Evolutionary conservation across 208 protist species (phyloP).

Genomic region (Balamuthia mandrillaris): DNA sequence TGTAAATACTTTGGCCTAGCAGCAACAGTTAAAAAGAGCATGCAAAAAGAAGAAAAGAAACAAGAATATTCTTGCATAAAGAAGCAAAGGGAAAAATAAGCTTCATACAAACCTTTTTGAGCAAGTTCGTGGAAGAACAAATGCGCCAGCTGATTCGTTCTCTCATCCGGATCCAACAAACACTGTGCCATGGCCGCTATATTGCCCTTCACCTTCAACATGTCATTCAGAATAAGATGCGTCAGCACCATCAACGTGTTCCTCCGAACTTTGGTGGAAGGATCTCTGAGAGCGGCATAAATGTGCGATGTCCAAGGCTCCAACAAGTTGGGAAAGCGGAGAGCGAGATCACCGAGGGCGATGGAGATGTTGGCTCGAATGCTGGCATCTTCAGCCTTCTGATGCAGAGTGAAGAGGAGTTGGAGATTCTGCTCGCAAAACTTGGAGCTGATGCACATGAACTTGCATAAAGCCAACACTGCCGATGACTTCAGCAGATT

Average conservation of each 20-base stretch:
- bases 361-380: conserved; percentile 74
- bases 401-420: conserved; percentile 67
- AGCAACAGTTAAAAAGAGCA: neutral
- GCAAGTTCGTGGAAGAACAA: conserved; percentile 71
- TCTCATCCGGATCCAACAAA: conserved; percentile 58
- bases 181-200: conserved; percentile 69
- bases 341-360: conserved; percentile 71
- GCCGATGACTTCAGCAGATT: conserved; percentile 41
- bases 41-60: neutral
- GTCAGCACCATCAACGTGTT: conserved; percentile 78
- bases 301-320: conserved; percentile 72
- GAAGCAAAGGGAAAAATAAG: neutral
- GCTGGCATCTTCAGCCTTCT: neutral
- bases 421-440: conserved; percentile 70
- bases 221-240: conserved; percentile 81
- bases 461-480: conserved; percentile 66
- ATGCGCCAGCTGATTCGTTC: conserved; percentile 54
- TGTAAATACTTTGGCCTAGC: conserved; percentile 67
- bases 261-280: conserved; percentile 54
- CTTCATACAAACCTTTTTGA: conserved; percentile 55
- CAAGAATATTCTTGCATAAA: neutral
- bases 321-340: conserved; percentile 76
- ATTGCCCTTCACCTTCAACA: conserved; percentile 71
- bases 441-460: conserved; percentile 63
- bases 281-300: conserved; percentile 62